Percentiles rank a stretch among this genome's conserved stretches.
These are phyloP conservation scores for Yamadazyma aaseri DNA, from an alignment of 1,139 yeast genomes.

Conservation along the genomic window DNA sequence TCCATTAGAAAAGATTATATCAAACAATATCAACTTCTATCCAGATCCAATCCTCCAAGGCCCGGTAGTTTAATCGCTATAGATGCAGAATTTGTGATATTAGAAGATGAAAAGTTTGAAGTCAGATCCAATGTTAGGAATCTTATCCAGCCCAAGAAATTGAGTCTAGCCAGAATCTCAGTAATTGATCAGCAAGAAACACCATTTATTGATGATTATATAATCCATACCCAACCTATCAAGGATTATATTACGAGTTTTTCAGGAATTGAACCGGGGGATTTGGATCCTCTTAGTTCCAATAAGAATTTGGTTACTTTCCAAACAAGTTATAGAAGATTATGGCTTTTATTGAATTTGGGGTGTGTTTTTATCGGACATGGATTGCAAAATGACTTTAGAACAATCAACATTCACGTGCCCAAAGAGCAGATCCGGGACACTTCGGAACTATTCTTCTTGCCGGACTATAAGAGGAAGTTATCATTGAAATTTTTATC, in stretches of 20 bases:
- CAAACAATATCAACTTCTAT: slow-evolving; percentile 64
- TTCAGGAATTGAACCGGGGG: slow-evolving; percentile 93
- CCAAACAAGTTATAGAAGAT: slow-evolving; percentile 80
- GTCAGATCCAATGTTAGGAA: slow-evolving; percentile 58
- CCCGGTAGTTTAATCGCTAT: slow-evolving; percentile 83
- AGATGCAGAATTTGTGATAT: slow-evolving; percentile 93
- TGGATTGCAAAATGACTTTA: slow-evolving; percentile 86
- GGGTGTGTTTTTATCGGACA: slow-evolving; percentile 97
- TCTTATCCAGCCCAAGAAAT: slow-evolving; percentile 69
- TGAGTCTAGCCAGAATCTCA: slow-evolving; percentile 86
- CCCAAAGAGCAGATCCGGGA: slow-evolving; percentile 85
- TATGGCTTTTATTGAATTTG: slow-evolving; percentile 83
- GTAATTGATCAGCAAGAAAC: slow-evolving; percentile 67
- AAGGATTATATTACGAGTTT: slow-evolving; percentile 85
- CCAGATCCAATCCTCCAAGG: slow-evolving; percentile 65
- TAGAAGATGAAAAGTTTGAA: slow-evolving; percentile 79
- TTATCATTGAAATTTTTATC: slow-evolving; percentile 88
- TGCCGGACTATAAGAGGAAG: slow-evolving; percentile 68
- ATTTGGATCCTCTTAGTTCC: slow-evolving; percentile 72
- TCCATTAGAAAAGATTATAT: slow-evolving; percentile 59
- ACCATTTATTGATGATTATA: slow-evolving; percentile 93
- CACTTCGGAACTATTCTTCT: slow-evolving; percentile 77
- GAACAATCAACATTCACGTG: slow-evolving; percentile 88
- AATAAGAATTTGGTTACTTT: slow-evolving; percentile 70
- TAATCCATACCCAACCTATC: slow-evolving; percentile 68